Evolutionary conservation across 139 green algal genomes (phyloP).

Genomic region (Micractinium sp.): DNA sequence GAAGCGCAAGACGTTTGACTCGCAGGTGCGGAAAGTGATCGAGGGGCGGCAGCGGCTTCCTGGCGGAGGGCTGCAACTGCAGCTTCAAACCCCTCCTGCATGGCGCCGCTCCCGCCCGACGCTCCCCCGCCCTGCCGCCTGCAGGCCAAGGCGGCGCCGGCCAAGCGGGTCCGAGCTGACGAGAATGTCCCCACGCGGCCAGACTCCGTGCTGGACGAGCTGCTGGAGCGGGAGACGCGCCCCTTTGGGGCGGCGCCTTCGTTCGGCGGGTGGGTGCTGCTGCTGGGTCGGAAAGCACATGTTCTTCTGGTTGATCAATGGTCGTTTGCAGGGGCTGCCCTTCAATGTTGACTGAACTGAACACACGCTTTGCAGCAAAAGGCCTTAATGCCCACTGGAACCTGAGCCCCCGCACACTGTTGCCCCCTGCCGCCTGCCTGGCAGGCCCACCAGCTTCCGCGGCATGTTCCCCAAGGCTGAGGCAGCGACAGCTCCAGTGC

Average conservation of each 20-base stretch:
- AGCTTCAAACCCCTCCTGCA: background rate
- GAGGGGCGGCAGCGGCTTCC: too few species aligned
- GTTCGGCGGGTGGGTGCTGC: background rate
- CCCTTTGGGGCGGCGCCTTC: background rate
- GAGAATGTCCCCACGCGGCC: background rate
- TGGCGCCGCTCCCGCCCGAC: background rate
- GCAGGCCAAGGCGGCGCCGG: background rate
- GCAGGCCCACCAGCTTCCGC: constrained; percentile 29
- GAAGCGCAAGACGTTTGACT: constrained; percentile 25
- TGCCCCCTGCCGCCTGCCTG: too few species aligned
- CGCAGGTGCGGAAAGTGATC: background rate
- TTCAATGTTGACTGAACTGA: background rate
- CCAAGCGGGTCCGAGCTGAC: constrained; percentile 13
- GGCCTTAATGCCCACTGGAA: too few species aligned
- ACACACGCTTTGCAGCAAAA: too few species aligned
- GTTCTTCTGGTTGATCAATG: too few species aligned
- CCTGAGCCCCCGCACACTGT: background rate
- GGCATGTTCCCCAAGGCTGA: constrained; percentile 27
- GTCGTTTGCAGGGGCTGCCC: background rate
- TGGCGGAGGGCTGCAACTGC: background rate
- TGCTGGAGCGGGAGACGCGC: constrained; percentile 30
- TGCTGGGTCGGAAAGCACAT: background rate
- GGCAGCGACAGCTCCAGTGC: background rate
- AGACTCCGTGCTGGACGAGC: background rate
- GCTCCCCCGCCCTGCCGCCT: background rate